Evolutionary conservation across 768 basidiomycete genomes (phyloP), one percentile per base, ranked within the genome.

Genomic region (Lactifluus hygrophoroides): DNA sequence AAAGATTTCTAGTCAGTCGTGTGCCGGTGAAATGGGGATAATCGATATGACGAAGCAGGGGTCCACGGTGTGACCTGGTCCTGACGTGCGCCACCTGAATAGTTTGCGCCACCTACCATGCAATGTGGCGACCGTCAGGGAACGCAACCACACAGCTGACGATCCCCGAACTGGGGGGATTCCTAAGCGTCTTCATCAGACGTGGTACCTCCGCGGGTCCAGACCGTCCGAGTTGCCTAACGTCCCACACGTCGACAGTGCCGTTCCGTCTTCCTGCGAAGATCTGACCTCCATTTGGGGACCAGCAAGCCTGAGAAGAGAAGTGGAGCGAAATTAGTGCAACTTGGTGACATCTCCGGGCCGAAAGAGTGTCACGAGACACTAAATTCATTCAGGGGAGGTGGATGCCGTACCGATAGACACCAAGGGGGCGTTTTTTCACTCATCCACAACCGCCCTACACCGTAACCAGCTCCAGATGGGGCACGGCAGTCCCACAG

Each of bases 261-360:
- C 90, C 90, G 64, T 94, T 94, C 49, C 94, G 79, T 64, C 95
- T 78, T 9, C 95, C 94, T 13, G 90, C 94, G 69, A 90, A 90
- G 45, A 99, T 84, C 61, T 94, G 88, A 4, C 78, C 78, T 16
- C 95, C 94, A 62, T 92, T 84, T 3, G 84, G 79, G 5, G 92
- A 93, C 94, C 95, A 98, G 69, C 89, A 94, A 16, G 94, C 94
- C 94, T 98, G n/a, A n/a, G n/a, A n/a, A n/a, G n/a, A n/a, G n/a
- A n/a, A n/a, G n/a, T n/a, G n/a, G n/a, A n/a, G n/a, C n/a, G n/a
- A n/a, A 66, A 43, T 40, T 63, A 67, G 37, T 16, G 13, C 21
- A 51, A n/a, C 35, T 35, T 28, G 56, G 53, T 16, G 50, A 48
- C 32, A 19, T 32, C 19, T 48, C 32, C 56, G 21, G 14, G 8